These are phyloP conservation scores for Drechslerella coelobrocha DNA, from an alignment of 2,329 filamentous ascomycete species.

Conservation along the genomic window DNA sequence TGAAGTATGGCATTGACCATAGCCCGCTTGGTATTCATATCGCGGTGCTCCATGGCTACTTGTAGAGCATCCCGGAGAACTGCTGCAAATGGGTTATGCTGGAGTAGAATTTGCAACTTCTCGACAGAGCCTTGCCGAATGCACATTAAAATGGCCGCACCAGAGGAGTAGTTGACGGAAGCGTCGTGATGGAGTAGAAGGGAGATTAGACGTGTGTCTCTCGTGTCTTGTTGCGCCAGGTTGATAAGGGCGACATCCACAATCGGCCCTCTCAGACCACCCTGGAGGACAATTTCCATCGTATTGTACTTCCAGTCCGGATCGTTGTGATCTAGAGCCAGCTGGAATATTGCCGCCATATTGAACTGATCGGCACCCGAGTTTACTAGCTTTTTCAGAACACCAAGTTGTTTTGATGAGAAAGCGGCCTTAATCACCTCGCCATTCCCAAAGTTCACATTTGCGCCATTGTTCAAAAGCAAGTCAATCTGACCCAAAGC, in stretches of 20 bases:
- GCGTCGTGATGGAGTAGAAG: slow-evolving; percentile 35
- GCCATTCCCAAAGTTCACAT: slow-evolving; percentile 41
- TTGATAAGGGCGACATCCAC: slow-evolving; percentile 40
- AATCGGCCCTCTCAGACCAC: slow-evolving; percentile 20
- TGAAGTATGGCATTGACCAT: slow-evolving; percentile 38
- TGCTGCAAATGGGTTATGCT: slow-evolving; percentile 7
- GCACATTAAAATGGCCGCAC: slow-evolving; percentile 28
- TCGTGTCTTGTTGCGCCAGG: slow-evolving; percentile 26
- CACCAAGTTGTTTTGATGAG: slow-evolving; percentile 26
- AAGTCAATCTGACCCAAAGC: slow-evolving; percentile 42
- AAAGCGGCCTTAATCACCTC: slow-evolving; percentile 35
- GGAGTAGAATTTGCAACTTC: slow-evolving; percentile 23
- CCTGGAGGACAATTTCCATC: slow-evolving; percentile 34
- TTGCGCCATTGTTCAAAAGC: slow-evolving; percentile 27
- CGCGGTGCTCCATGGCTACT: slow-evolving; percentile 28
- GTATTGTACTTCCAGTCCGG: slow-evolving; percentile 35
- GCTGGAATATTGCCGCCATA: slow-evolving; percentile 29
- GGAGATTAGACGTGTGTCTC: slow-evolving; percentile 17
- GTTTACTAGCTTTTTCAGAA: slow-evolving; percentile 28
- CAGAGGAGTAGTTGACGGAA: slow-evolving; percentile 41
- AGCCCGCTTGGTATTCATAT: slow-evolving; percentile 9
- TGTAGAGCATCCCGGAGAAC: slow-evolving; percentile 37
- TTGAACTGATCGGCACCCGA: slow-evolving; percentile 16
- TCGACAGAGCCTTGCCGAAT: slow-evolving; percentile 24
- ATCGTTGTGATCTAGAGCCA: slow-evolving; percentile 32